Evolutionary conservation across 441 rosid species (phyloP), one percentile per base, ranked within the genome.

Genomic region (Populus hybrid): DNA sequence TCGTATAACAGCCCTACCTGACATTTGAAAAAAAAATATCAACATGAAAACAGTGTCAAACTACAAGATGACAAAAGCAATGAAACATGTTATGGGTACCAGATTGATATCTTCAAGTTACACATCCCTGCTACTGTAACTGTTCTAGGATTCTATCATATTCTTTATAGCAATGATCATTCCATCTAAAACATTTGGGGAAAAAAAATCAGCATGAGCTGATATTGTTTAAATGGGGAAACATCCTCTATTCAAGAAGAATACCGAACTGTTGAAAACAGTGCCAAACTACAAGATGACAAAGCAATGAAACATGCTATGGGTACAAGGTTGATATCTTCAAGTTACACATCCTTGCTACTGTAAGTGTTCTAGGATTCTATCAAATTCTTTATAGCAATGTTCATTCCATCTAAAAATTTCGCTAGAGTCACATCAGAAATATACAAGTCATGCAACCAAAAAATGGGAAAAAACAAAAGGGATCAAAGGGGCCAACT

Each of bases 1-100:
- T 94, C 99, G 72, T 96, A 96, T 70, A 96, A 82, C 73, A 96
- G 74, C 78, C 99, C 99, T 70, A 95, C 99, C 99, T 95, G 89
- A 74, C 34, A 74, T 81, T 80, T 59, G 23, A 78, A 76, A 77
- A 75, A 76, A 50, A 20, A 30, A 83, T 72, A 67, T 72, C 54
- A 38, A 72, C 61, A 76, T 79, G 82, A 83, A 35, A 40, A 38
- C 40, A 24, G 54, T 59, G 46, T 46, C 28, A 46, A 8, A 14
- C 77, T 28, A 67, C 70, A 64, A 10, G 32, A 64, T 20, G 21
- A 59, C 28, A 74, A 74, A 10, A 36, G 46, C 18, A 10, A 36
- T 14, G 21, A 23, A 34, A 26, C 28, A 35, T 54, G 61, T 16
- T 28, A 23, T 64, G 70, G 14, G 7, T 14, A 54, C 61, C 18